Percentiles rank a stretch among this genome's conserved stretches.
Evolutionary conservation across 2,329 filamentous ascomycete genomes (phyloP).

Genomic region (Laburnicola sp.): DNA sequence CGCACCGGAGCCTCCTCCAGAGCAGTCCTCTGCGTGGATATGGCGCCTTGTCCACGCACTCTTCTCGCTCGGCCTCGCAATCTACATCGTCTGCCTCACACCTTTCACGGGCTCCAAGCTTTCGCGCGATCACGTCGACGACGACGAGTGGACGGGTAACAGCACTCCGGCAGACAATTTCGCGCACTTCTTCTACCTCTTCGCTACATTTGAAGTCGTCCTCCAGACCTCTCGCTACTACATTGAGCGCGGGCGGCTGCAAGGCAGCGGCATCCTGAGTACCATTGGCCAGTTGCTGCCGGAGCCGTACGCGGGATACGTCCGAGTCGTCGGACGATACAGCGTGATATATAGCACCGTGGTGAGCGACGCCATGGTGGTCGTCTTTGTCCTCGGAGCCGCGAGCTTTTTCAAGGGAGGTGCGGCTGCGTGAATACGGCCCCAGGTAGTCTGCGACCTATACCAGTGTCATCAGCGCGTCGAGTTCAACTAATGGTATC

Average conservation of each 20-base stretch:
- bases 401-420: slow-evolving; percentile 54
- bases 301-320: slow-evolving; percentile 63
- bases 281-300: slow-evolving; percentile 68
- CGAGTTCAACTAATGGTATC: neutral
- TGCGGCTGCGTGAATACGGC: slow-evolving; percentile 22
- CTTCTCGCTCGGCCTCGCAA: slow-evolving; percentile 68
- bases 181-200: slow-evolving; percentile 74
- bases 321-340: slow-evolving; percentile 66
- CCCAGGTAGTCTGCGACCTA: neutral
- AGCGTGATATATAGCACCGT: slow-evolving; percentile 72
- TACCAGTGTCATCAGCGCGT: neutral
- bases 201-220: slow-evolving; percentile 74
- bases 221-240: slow-evolving; percentile 73
- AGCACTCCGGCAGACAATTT: slow-evolving; percentile 47
- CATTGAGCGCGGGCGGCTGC: slow-evolving; percentile 63
- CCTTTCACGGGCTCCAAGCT: slow-evolving; percentile 69
- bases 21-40: slow-evolving; percentile 55
- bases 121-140: slow-evolving; percentile 45
- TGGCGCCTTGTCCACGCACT: slow-evolving; percentile 76
- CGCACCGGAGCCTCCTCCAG: slow-evolving; percentile 38
- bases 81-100: slow-evolving; percentile 70
- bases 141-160: slow-evolving; percentile 36
- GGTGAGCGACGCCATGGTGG: slow-evolving; percentile 71
- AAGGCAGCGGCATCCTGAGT: slow-evolving; percentile 65
- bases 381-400: slow-evolving; percentile 73